Evolutionary conservation across 2,329 filamentous ascomycete species (phyloP).

Genomic region (Chaetomiaceae sp.): DNA sequence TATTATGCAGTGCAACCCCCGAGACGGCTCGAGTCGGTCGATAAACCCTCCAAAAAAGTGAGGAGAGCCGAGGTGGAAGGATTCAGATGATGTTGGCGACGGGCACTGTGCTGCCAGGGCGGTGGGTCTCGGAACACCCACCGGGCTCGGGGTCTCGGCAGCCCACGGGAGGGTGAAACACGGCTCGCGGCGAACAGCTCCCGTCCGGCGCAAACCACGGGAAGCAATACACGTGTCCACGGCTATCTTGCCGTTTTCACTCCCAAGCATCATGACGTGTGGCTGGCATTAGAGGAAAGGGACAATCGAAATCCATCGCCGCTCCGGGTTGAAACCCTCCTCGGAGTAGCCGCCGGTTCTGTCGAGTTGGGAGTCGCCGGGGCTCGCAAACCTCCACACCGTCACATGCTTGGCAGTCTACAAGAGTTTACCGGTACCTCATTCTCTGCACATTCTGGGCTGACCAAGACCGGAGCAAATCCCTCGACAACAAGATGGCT

Average conservation of each 20-base stretch:
- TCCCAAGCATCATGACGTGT: background rate
- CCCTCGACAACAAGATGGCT: too few relatives aligned
- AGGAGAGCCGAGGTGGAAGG: conserved; percentile 2
- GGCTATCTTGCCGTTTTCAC: background rate
- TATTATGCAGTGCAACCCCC: conserved; percentile 11
- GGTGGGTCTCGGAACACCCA: background rate
- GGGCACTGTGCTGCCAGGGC: background rate
- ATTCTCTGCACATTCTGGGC: too few relatives aligned
- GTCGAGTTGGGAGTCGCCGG: too few relatives aligned
- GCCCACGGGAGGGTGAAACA: background rate
- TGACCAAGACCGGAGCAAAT: too few relatives aligned
- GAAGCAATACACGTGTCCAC: background rate
- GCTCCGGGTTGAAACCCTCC: too few relatives aligned
- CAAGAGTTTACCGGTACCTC: too few relatives aligned
- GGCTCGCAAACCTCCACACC: too few relatives aligned
- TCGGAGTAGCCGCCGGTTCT: too few relatives aligned
- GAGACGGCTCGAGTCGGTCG: background rate
- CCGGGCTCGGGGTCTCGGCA: background rate
- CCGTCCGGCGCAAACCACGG: background rate
- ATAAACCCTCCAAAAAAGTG: background rate
- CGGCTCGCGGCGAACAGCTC: background rate
- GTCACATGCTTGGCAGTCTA: too few relatives aligned
- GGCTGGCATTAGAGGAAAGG: background rate
- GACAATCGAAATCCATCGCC: too few relatives aligned
- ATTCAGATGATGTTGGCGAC: background rate